Evolutionary conservation across 2,329 filamentous ascomycete species (phyloP), one percentile per base, ranked within the genome.

Genomic region (Fusarium tricinctum): DNA sequence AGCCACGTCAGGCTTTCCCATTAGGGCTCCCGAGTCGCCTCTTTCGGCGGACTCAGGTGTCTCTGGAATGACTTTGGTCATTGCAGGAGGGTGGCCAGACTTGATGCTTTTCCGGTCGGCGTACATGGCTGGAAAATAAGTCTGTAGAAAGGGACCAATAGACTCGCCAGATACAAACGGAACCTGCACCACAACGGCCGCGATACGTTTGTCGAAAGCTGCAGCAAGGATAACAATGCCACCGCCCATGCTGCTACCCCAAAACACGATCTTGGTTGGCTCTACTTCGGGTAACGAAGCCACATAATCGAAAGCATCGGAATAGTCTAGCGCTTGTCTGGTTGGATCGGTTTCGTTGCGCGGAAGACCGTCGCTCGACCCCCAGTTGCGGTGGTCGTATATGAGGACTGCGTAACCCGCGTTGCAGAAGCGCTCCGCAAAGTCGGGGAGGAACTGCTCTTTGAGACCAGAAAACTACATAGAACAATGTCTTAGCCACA

Each of bases 171-270:
- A 52, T 6, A 52, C 26, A 8, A 52, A 52, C 0, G 49, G 49
- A 1, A 33, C 38, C 15, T 52, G 39, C 1, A 38, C 22, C 2
- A 52, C 6, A 1, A 33, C 39, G 2, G 39, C 49, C 19, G 12
- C 26, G 3, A 52, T 52, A 26, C 49, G 49, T 3, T 44, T 44
- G 28, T 52, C 49, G 26, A 44, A 52, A 7, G 28, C 49, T 1
- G 49, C 39, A 6, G 49, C 28, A 9, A 8, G 28, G 1, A 52
- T 1, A 10, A 44, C 49, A 5, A 38, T 32, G 8, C 49, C 49
- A 8, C 49, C 49, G 19, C 38, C 32, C 49, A 52, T 52, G 10
- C 49, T 44, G 4, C 26, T 52, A 6, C 49, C 49, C 49, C 49
- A 52, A 17, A 32, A 52, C 19, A 44, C 38, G 8, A 44, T 52